phyloP scores from a whole-genome alignment of 2,329 filamentous ascomycete species.

The Xylaria sp. region DNA sequence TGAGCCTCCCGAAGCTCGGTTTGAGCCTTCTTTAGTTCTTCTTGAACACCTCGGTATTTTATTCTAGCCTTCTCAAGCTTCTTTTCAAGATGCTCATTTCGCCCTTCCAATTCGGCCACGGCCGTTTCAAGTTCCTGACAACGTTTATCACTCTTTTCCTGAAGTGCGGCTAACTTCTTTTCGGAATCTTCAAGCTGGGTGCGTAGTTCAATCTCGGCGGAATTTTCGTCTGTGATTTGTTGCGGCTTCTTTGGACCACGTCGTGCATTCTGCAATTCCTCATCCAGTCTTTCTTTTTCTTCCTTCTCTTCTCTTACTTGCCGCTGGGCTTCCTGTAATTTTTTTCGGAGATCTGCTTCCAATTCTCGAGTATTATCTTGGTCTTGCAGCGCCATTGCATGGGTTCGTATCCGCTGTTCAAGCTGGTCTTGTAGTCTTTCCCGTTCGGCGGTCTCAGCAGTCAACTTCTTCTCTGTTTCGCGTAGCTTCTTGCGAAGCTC shows the following conservation, averaged over 20 bases:
- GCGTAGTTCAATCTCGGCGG: conserved; percentile 46
- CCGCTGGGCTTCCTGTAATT: conserved; percentile 47
- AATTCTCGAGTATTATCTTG: conserved; percentile 48
- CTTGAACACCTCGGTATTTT: conserved; percentile 75
- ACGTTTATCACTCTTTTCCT: conserved; percentile 58
- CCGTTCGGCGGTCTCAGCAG: conserved; percentile 47
- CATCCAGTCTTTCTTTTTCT: conserved; percentile 49
- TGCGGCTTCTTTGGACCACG: conserved; percentile 46
- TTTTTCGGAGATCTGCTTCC: conserved; percentile 50
- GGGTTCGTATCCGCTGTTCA: conserved; percentile 48
- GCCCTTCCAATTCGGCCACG: conserved; percentile 68
- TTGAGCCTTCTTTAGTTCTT: conserved; percentile 74
- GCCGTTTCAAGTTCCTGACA: conserved; percentile 63
- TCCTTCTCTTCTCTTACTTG: conserved; percentile 47
- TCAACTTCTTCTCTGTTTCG: conserved; percentile 49
- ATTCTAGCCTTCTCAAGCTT: conserved; percentile 75
- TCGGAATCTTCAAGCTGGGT: conserved; percentile 47
- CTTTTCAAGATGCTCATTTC: conserved; percentile 73
- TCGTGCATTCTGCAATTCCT: conserved; percentile 50
- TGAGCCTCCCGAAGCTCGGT: conserved; percentile 56
- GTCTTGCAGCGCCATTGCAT: conserved; percentile 46
- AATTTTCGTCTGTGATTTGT: conserved; percentile 39
- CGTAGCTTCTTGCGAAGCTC: conserved; percentile 56
- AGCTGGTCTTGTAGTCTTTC: conserved; percentile 50
- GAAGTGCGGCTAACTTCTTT: conserved; percentile 52